Evolutionary conservation across 495 filamentous ascomycete species (phyloP).

Genomic region (Rusavskia elegans): DNA sequence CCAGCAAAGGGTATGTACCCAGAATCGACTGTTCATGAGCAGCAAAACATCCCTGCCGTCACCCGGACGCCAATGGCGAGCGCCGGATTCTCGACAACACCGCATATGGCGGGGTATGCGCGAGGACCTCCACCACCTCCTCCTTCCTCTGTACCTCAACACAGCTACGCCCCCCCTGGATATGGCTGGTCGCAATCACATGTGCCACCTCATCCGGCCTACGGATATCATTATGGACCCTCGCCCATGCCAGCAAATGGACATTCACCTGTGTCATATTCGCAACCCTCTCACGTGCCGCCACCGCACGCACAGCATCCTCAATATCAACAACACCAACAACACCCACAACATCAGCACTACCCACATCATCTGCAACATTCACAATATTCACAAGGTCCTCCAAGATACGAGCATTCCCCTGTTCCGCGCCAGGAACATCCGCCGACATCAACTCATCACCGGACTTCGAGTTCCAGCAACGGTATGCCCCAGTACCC

Average conservation of each 20-base stretch:
- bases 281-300: conserved; percentile 6
- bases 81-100: conserved; percentile 33
- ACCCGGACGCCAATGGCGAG: conserved; percentile 47
- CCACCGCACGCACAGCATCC: neutral
- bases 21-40: conserved; percentile 86
- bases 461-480: neutral
- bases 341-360: neutral
- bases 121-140: conserved; percentile 13
- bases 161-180: conserved; percentile 24
- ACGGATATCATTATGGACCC: conserved; percentile 11
- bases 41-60: conserved; percentile 48
- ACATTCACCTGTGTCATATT: conserved; percentile 10
- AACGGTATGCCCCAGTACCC: conserved; percentile 1
- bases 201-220: conserved; percentile 4
- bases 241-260: conserved; percentile 6
- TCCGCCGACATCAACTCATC: neutral
- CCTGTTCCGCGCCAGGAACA: neutral
- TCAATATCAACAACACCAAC: too few species aligned
- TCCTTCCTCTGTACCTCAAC: conserved; percentile 26
- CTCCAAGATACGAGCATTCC: neutral
- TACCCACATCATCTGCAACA: conserved; percentile 3
- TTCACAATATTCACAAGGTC: conserved; percentile 1
- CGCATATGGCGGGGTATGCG: conserved; percentile 35
- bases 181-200: conserved; percentile 51
- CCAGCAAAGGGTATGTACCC: conserved; percentile 90